Evolutionary conservation across 2,329 filamentous ascomycete species (phyloP).

Genomic region (Neopestalotiopsis clavispora): DNA sequence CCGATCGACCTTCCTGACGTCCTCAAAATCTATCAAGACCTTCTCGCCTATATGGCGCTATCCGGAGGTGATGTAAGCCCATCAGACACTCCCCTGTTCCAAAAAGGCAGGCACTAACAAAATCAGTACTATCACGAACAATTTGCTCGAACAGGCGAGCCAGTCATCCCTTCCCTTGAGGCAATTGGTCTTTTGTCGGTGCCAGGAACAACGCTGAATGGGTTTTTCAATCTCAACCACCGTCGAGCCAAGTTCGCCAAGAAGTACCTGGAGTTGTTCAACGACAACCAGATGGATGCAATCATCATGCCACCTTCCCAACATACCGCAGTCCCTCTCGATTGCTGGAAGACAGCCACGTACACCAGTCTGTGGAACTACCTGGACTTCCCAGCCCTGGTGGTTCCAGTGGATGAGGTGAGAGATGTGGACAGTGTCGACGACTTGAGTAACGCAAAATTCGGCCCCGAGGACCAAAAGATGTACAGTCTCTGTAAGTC

Average conservation of each 20-base stretch:
- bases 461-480: slow-evolving; percentile 26
- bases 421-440: slow-evolving; percentile 29
- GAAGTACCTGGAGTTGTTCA: slow-evolving; percentile 31
- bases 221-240: slow-evolving; percentile 46
- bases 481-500: slow-evolving; percentile 32
- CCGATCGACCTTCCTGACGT: slow-evolving; percentile 55
- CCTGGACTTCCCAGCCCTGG: slow-evolving; percentile 56
- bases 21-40: not conserved
- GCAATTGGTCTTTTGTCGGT: slow-evolving; percentile 39
- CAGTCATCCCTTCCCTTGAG: slow-evolving; percentile 44
- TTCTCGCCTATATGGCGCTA: slow-evolving; percentile 25
- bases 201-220: slow-evolving; percentile 39
- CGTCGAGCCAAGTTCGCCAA: slow-evolving; percentile 30
- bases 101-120: slow-evolving; percentile 53
- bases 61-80: slow-evolving; percentile 26
- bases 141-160: slow-evolving; percentile 49
- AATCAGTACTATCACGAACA: slow-evolving; percentile 47
- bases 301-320: slow-evolving; percentile 54
- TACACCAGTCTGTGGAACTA: slow-evolving; percentile 58
- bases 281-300: slow-evolving; percentile 51
- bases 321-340: slow-evolving; percentile 55
- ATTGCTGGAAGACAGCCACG: slow-evolving; percentile 49
- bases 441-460: slow-evolving; percentile 31
- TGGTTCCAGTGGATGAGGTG: slow-evolving; percentile 51
- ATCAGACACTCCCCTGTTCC: slow-evolving; percentile 24